Percentiles rank a stretch among this genome's conserved stretches.
Conservation (phyloP, 2,329 filamentous ascomycete species). For the Phaeosphaeria sp. region DNA sequence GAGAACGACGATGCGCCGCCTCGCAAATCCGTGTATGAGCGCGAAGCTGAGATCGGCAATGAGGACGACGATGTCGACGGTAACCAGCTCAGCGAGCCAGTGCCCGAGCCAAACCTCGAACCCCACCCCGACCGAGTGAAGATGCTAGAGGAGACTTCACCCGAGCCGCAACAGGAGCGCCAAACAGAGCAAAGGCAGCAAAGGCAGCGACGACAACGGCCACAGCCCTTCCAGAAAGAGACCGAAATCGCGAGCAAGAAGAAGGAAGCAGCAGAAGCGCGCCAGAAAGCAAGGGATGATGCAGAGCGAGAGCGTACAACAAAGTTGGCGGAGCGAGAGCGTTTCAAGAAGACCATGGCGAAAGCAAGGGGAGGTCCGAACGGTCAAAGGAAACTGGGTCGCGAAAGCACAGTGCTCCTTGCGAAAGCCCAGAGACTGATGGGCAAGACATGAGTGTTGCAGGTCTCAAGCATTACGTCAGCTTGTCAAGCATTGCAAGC, state of each 20-base stretch:
- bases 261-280: constrained; percentile 70
- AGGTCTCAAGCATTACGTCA: background rate
- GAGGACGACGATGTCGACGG: constrained; percentile 28
- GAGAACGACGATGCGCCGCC: constrained; percentile 36
- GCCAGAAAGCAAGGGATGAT: constrained; percentile 65
- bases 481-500: background rate
- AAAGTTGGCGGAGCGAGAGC: constrained; percentile 69
- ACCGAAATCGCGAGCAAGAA: constrained; percentile 56
- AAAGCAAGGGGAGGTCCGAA: constrained; percentile 68
- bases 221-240: constrained; percentile 53
- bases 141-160: constrained; percentile 58
- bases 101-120: constrained; percentile 52
- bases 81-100: constrained; percentile 26
- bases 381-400: constrained; percentile 79
- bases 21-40: constrained; percentile 44
- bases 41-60: constrained; percentile 39
- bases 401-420: constrained; percentile 78
- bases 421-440: constrained; percentile 80
- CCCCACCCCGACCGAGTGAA: constrained; percentile 67
- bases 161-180: constrained; percentile 20
- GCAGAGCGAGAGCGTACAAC: constrained; percentile 64
- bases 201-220: constrained; percentile 34
- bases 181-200: too few species aligned
- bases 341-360: constrained; percentile 71
- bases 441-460: constrained; percentile 30